These are phyloP conservation scores for Boletus rubroflammeus DNA, from an alignment of 768 basidiomycete genomes.

Conservation along the genomic window DNA sequence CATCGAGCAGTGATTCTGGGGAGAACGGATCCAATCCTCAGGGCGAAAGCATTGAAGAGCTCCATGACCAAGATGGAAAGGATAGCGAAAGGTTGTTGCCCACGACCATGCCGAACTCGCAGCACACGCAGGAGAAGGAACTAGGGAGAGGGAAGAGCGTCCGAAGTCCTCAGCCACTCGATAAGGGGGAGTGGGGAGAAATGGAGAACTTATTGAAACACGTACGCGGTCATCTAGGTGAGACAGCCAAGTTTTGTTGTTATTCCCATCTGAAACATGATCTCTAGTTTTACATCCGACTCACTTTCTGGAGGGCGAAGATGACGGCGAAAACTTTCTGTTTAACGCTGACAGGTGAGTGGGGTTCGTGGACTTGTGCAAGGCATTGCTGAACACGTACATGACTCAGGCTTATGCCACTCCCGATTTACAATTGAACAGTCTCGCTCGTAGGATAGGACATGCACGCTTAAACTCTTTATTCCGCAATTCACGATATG, in stretches of 20 bases:
- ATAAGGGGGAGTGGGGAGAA: slow-evolving; percentile 78
- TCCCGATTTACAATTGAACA: slow-evolving; percentile 66
- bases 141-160: slow-evolving; percentile 35
- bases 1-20: slow-evolving; percentile 50
- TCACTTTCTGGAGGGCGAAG: slow-evolving; percentile 91
- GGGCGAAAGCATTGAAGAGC: slow-evolving; percentile 18
- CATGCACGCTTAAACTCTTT: background rate
- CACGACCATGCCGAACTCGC: slow-evolving; percentile 13
- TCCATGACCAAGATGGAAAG: slow-evolving; percentile 15
- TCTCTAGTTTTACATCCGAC: slow-evolving; percentile 75
- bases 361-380: background rate
- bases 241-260: slow-evolving; percentile 17
- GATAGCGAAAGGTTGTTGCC: slow-evolving; percentile 19
- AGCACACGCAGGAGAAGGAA: slow-evolving; percentile 38
- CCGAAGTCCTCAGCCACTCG: slow-evolving; percentile 65
- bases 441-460: background rate
- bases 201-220: slow-evolving; percentile 83
- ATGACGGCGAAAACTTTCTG: slow-evolving; percentile 86
- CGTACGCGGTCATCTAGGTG: slow-evolving; percentile 84
- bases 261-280: background rate
- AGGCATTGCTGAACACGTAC: slow-evolving; percentile 3
- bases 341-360: slow-evolving; percentile 82
- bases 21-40: slow-evolving; percentile 17
- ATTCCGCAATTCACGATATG: slow-evolving; percentile 6
- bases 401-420: slow-evolving; percentile 50